These are phyloP conservation scores for Chionographis japonica DNA, from an alignment of 106 monocot genomes.

Conservation along the genomic window DNA sequence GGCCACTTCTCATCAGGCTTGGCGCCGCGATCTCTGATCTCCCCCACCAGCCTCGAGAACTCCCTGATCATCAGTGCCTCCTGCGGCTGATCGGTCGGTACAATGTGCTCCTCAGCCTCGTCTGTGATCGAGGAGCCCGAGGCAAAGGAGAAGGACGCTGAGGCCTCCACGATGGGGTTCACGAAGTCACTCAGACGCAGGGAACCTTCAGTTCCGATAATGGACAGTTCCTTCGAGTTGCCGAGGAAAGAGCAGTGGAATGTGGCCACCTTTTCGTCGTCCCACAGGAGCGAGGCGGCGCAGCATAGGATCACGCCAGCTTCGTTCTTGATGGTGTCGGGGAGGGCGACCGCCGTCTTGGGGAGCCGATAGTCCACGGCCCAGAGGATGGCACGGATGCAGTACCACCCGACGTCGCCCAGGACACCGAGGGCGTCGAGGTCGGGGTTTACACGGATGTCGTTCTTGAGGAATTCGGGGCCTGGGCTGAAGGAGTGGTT, in stretches of 20 bases:
- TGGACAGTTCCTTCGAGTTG: conserved; percentile 20
- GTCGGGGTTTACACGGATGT: conserved; percentile 39
- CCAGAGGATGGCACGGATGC: conserved; percentile 38
- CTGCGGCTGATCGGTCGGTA: conserved; percentile 10
- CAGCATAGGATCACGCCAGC: conserved; percentile 33
- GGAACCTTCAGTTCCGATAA: conserved; percentile 14
- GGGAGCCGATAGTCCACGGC: conserved; percentile 24
- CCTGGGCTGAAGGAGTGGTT: too few species aligned
- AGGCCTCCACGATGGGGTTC: conserved; percentile 24
- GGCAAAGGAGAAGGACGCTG: conserved; percentile 13
- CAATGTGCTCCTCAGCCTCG: conserved; percentile 11
- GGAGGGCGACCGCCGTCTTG: conserved; percentile 8
- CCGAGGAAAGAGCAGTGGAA: conserved; percentile 48
- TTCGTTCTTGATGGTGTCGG: conserved; percentile 1
- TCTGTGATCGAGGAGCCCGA: conserved; percentile 11
- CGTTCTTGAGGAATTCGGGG: conserved; percentile 18
- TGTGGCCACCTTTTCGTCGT: conserved; percentile 16
- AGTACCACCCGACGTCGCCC: conserved; percentile 50
- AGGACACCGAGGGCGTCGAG: conserved; percentile 36
- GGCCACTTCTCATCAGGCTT: conserved; percentile 17
- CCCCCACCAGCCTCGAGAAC: conserved; percentile 16
- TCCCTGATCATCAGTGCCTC: conserved; percentile 27
- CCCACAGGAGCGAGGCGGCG: conserved; percentile 22
- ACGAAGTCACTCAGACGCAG: conserved; percentile 19
- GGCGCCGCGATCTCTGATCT: background rate